Conservation (phyloP, 176 grass and related monocot genomes). For the Aegilops longissima region DNA sequence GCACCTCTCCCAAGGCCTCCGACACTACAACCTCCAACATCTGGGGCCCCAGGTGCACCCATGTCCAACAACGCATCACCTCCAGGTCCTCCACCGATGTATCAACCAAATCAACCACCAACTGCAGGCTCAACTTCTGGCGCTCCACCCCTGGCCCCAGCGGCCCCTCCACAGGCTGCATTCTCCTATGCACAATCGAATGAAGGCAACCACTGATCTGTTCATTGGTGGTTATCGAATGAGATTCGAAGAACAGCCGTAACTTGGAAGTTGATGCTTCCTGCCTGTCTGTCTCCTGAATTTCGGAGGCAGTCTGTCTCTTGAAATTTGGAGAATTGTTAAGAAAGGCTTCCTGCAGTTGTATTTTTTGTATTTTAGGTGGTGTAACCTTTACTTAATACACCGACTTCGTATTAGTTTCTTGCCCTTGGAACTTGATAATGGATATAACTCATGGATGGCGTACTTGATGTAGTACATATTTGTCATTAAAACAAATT, state of each 20-base stretch:
- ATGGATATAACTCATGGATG: background rate
- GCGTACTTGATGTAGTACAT: background rate
- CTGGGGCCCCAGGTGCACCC: constrained; percentile 36
- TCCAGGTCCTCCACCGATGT: constrained; percentile 39
- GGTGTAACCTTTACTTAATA: constrained; percentile 34
- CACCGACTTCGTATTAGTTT: background rate
- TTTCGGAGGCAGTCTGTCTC: background rate
- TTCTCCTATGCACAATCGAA: constrained; percentile 47
- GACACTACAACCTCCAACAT: constrained; percentile 50
- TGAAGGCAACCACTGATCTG: constrained; percentile 46
- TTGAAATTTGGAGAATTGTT: constrained; percentile 14
- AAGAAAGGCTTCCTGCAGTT: background rate
- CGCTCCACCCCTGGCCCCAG: constrained; percentile 36
- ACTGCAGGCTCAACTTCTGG: constrained; percentile 38
- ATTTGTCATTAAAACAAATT: background rate
- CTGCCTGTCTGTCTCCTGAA: background rate
- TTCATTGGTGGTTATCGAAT: background rate
- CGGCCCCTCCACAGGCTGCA: constrained; percentile 24
- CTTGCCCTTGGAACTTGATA: background rate
- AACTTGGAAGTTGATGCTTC: background rate
- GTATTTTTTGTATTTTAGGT: constrained; percentile 6
- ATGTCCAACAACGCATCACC: constrained; percentile 38
- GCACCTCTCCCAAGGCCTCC: constrained; percentile 61
- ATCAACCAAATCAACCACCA: constrained; percentile 47
- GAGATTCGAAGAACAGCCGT: constrained; percentile 8